Conservation (phyloP, 192 early-diverging fungal genomes). For the Coemansia sp. region DNA sequence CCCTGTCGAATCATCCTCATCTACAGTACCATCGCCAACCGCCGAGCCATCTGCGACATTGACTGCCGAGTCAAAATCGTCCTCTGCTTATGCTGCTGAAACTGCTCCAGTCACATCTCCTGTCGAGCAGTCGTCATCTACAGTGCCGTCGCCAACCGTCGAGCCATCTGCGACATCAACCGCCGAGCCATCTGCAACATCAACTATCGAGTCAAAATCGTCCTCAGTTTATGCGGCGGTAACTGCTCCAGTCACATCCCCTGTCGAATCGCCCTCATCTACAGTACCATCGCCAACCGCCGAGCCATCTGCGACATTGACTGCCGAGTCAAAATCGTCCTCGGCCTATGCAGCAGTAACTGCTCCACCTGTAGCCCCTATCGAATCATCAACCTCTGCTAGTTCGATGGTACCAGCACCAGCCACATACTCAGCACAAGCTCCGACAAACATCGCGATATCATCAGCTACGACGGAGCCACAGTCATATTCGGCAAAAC, state of each 20-base stretch:
- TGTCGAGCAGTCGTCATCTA: not conserved
- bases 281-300: too few relatives aligned
- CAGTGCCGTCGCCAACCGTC: not conserved
- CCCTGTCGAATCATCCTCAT: not conserved
- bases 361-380: not conserved
- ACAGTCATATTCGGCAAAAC: not conserved
- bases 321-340: not conserved
- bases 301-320: too few relatives aligned
- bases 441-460: too few relatives aligned
- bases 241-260: not conserved
- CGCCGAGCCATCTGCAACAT: not conserved
- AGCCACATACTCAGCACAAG: too few relatives aligned
- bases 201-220: too few relatives aligned
- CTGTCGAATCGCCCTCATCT: not conserved
- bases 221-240: too few relatives aligned
- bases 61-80: not conserved
- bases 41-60: too few relatives aligned
- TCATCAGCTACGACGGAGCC: not conserved
- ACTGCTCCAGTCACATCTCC: not conserved
- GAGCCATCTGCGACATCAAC: too few relatives aligned
- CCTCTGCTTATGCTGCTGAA: too few relatives aligned
- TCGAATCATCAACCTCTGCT: not conserved
- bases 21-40: too few relatives aligned
- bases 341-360: too few relatives aligned
- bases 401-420: too few relatives aligned